These are phyloP conservation scores for Glarea lozoyensis DNA, from an alignment of 495 filamentous ascomycete genomes.

Conservation along the genomic window DNA sequence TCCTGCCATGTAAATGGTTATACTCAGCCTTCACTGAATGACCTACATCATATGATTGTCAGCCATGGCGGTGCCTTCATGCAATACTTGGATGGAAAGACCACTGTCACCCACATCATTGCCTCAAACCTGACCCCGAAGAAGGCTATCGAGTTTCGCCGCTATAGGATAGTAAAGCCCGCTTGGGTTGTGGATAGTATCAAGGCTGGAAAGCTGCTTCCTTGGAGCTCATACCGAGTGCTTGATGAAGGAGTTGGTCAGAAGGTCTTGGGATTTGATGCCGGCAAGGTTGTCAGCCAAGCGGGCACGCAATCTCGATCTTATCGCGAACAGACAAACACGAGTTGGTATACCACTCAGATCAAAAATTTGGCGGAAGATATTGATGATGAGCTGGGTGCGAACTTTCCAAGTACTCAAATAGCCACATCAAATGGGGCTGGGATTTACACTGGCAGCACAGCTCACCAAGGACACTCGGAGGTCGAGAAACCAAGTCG, in stretches of 20 bases:
- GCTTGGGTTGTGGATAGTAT: conserved; percentile 92
- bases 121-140: conserved; percentile 83
- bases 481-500: background rate
- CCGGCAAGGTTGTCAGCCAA: conserved; percentile 60
- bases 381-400: conserved; percentile 16
- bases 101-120: conserved; percentile 88
- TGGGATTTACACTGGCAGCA: background rate
- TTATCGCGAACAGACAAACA: conserved; percentile 68
- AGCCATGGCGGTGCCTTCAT: conserved; percentile 86
- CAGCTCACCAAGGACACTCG: background rate
- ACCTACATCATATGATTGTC: conserved; percentile 79
- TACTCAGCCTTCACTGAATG: conserved; percentile 81
- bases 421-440: conserved; percentile 1
- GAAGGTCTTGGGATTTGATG: conserved; percentile 65
- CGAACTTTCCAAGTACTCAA: conserved; percentile 11
- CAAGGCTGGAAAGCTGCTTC: conserved; percentile 64
- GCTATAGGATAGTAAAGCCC: conserved; percentile 91
- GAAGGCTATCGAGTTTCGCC: conserved; percentile 76
- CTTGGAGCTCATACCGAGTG: conserved; percentile 77
- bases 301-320: conserved; percentile 41
- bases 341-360: conserved; percentile 73
- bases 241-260: conserved; percentile 72
- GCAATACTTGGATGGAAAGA: conserved; percentile 93
- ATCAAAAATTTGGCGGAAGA: conserved; percentile 29
- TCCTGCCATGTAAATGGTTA: conserved; percentile 90